Evolutionary conservation across 2,329 filamentous ascomycete species (phyloP).

Genomic region (Mycogone perniciosa): DNA sequence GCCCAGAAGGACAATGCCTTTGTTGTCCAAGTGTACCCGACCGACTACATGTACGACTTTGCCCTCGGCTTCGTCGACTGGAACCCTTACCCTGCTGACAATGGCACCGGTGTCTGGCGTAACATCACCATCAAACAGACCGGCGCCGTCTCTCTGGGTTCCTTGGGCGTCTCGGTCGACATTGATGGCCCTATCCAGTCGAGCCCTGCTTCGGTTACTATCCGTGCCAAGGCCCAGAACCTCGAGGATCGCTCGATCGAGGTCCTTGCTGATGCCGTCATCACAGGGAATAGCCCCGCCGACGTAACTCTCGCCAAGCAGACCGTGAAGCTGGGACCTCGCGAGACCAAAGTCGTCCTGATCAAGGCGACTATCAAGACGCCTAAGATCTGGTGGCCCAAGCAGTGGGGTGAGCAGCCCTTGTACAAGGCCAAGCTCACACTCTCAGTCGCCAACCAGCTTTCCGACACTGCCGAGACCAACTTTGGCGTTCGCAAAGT

Average conservation of each 20-base stretch:
- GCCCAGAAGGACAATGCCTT: slow-evolving; percentile 41
- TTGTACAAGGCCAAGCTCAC: slow-evolving; percentile 36
- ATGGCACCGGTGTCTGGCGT: slow-evolving; percentile 58
- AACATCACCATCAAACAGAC: slow-evolving; percentile 50
- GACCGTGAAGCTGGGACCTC: slow-evolving; percentile 31
- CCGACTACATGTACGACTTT: slow-evolving; percentile 53
- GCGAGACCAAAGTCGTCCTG: slow-evolving; percentile 32
- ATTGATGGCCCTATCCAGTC: slow-evolving; percentile 22
- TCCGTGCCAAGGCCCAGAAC: slow-evolving; percentile 35
- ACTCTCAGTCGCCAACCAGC: slow-evolving; percentile 22
- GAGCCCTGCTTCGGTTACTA: slow-evolving; percentile 28
- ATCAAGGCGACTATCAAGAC: slow-evolving; percentile 29
- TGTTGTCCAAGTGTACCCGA: slow-evolving; percentile 49
- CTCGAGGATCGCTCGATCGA: slow-evolving; percentile 34
- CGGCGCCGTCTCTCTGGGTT: slow-evolving; percentile 40
- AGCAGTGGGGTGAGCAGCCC: slow-evolving; percentile 51
- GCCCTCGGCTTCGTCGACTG: slow-evolving; percentile 36
- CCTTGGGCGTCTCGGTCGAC: slow-evolving; percentile 40
- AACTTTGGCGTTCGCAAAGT: slow-evolving; percentile 32
- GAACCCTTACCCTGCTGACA: slow-evolving; percentile 45
- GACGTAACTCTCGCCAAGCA: slow-evolving; percentile 22
- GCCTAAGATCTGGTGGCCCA: slow-evolving; percentile 56
- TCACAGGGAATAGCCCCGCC: slow-evolving; percentile 28
- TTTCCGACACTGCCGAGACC: slow-evolving; percentile 24
- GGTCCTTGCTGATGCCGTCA: slow-evolving; percentile 28